phyloP scores from a whole-genome alignment of 495 filamentous ascomycete genomes.

The Hypoxylon crocopeplum region DNA sequence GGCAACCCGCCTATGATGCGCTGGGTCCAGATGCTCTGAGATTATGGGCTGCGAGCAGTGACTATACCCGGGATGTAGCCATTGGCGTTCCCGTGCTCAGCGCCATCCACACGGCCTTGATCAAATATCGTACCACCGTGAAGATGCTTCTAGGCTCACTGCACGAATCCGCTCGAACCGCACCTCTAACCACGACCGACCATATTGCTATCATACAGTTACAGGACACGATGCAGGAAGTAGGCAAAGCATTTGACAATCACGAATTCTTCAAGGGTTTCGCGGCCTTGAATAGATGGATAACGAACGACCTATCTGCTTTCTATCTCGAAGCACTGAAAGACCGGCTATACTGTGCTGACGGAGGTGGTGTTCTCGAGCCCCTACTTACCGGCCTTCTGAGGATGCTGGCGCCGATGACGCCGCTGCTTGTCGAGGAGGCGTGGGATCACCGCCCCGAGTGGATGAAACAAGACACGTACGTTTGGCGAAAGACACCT shows the following conservation, averaged over 20 bases:
- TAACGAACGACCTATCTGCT: slow-evolving; percentile 81
- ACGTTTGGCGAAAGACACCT: slow-evolving; percentile 3
- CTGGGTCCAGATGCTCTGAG: slow-evolving; percentile 85
- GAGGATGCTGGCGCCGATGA: slow-evolving; percentile 79
- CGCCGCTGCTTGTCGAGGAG: slow-evolving; percentile 86
- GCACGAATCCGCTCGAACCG: slow-evolving; percentile 59
- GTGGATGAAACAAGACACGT: slow-evolving; percentile 60
- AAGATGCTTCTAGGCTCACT: slow-evolving; percentile 88
- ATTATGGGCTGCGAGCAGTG: slow-evolving; percentile 88
- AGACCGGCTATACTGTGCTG: slow-evolving; percentile 85
- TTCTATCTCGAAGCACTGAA: slow-evolving; percentile 95
- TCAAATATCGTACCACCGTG: slow-evolving; percentile 86
- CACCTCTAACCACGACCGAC: slow-evolving; percentile 63
- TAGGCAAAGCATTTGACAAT: slow-evolving; percentile 66
- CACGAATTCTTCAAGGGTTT: slow-evolving; percentile 86
- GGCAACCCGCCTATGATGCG: slow-evolving; percentile 42
- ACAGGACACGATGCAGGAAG: slow-evolving; percentile 62
- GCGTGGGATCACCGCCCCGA: slow-evolving; percentile 79
- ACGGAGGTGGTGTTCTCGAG: slow-evolving; percentile 69
- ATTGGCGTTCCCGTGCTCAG: slow-evolving; percentile 78
- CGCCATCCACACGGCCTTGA: slow-evolving; percentile 72
- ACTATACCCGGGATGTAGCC: slow-evolving; percentile 87
- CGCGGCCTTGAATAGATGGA: slow-evolving; percentile 75
- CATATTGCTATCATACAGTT: slow-evolving; percentile 81
- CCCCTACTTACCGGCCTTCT: slow-evolving; percentile 74